Evolutionary conservation across 495 filamentous ascomycete species (phyloP).

Genomic region (Podospora anserina): DNA sequence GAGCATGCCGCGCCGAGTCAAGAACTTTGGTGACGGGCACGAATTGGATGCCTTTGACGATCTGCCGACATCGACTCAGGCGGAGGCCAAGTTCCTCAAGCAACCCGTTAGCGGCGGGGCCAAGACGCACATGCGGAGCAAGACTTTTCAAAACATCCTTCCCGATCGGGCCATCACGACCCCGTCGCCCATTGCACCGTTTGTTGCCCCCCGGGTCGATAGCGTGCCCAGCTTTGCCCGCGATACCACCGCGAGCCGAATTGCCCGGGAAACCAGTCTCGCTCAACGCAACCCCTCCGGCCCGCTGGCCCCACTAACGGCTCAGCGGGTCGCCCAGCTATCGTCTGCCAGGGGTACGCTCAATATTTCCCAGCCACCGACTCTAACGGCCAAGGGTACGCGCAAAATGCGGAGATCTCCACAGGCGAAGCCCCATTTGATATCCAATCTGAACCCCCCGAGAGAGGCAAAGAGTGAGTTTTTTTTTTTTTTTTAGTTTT

Average conservation of each 20-base stretch:
- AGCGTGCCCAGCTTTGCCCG: slow-evolving; percentile 78
- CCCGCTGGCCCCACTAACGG: slow-evolving; percentile 61
- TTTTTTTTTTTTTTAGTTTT: not conserved
- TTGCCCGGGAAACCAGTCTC: slow-evolving; percentile 81
- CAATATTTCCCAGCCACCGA: slow-evolving; percentile 27
- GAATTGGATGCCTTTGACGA: slow-evolving; percentile 94
- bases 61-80: slow-evolving; percentile 78
- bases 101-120: slow-evolving; percentile 69
- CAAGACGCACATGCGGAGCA: slow-evolving; percentile 60
- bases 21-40: slow-evolving; percentile 85
- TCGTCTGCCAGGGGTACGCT: slow-evolving; percentile 50
- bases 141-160: slow-evolving; percentile 56
- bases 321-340: slow-evolving; percentile 77
- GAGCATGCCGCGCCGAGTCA: slow-evolving; percentile 66
- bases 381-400: slow-evolving; percentile 48
- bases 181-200: slow-evolving; percentile 55
- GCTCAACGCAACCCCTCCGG: slow-evolving; percentile 55
- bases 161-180: slow-evolving; percentile 47
- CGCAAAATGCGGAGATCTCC: slow-evolving; percentile 49
- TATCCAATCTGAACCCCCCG: slow-evolving; percentile 47
- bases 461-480: slow-evolving; percentile 42
- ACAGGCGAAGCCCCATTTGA: slow-evolving; percentile 51
- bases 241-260: slow-evolving; percentile 88
- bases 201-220: slow-evolving; percentile 52
- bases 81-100: slow-evolving; percentile 78